These are phyloP conservation scores for Saccharomyces eubayanus DNA, from an alignment of 805 yeast species.

Conservation along the genomic window DNA sequence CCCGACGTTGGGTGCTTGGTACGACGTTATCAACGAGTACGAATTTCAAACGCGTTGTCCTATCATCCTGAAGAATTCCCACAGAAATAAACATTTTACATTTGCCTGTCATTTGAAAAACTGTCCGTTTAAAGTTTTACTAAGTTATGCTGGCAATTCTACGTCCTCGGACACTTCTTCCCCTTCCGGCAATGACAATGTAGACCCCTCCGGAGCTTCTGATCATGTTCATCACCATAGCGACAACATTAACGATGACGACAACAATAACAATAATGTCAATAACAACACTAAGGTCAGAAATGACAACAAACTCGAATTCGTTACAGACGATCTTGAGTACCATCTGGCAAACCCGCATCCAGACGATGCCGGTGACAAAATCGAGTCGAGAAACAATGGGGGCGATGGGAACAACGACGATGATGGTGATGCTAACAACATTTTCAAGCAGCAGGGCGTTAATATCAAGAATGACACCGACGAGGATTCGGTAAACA, in stretches of 20 bases:
- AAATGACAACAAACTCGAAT: not conserved
- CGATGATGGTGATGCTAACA: not conserved
- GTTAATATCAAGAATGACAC: not conserved
- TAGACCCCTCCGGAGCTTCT: not conserved
- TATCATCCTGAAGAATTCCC: slow-evolving; percentile 30
- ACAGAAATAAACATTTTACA: slow-evolving; percentile 30
- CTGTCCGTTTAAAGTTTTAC: slow-evolving; percentile 28
- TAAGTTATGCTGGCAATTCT: slow-evolving; percentile 26
- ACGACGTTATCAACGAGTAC: slow-evolving; percentile 29
- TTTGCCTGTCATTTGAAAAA: slow-evolving; percentile 30
- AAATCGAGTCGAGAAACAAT: not conserved
- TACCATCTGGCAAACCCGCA: not conserved
- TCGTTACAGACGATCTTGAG: not conserved
- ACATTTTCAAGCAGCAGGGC: not conserved
- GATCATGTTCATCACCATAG: not conserved
- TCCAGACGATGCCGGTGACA: not conserved
- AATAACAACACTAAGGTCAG: slow-evolving; percentile 1
- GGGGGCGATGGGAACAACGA: not conserved
- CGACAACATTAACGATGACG: not conserved
- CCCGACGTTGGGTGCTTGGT: slow-evolving; percentile 27
- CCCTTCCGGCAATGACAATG: slow-evolving; percentile 2
- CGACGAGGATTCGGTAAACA: not conserved
- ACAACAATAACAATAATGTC: not conserved
- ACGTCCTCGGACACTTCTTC: slow-evolving; percentile 1
- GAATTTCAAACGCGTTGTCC: slow-evolving; percentile 32